Evolutionary conservation across 805 yeast genomes (phyloP).

Genomic region (Yarrowia deformans): DNA sequence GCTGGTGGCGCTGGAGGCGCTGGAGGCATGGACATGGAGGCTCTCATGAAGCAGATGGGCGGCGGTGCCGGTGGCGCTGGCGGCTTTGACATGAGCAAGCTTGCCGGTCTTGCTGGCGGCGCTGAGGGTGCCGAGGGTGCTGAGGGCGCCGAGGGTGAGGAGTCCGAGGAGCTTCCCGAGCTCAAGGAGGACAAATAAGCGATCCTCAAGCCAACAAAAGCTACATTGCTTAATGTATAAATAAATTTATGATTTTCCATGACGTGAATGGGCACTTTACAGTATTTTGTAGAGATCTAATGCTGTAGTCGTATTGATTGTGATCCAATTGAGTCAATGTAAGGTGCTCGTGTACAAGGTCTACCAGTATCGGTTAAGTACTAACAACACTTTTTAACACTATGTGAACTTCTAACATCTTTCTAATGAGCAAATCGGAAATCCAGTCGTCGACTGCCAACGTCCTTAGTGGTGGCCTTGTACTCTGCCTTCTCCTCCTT

Average conservation of each 20-base stretch:
- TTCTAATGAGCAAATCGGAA: conserved; percentile 50
- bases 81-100: conserved; percentile 47
- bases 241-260: not conserved
- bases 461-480: conserved; percentile 55
- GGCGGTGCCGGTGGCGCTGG: conserved; percentile 48
- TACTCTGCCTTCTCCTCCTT: conserved; percentile 60
- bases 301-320: too few relatives aligned
- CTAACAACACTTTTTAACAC: too few relatives aligned
- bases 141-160: conserved; percentile 29
- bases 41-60: conserved; percentile 39
- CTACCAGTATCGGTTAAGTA: too few relatives aligned
- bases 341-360: too few relatives aligned
- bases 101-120: conserved; percentile 43
- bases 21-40: conserved; percentile 41
- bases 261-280: not conserved
- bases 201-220: conserved; percentile 7
- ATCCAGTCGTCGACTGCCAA: conserved; percentile 67
- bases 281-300: too few relatives aligned
- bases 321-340: too few relatives aligned
- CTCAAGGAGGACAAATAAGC: conserved; percentile 39
- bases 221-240: conserved; percentile 23
- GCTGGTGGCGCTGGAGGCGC: conserved; percentile 42
- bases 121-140: conserved; percentile 35
- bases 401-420: too few relatives aligned
- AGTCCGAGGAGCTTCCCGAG: conserved; percentile 39